Base-by-base conservation (phyloP, 2,329 filamentous ascomycete genomes). In the Pseudogymnoascus pannorum region DNA sequence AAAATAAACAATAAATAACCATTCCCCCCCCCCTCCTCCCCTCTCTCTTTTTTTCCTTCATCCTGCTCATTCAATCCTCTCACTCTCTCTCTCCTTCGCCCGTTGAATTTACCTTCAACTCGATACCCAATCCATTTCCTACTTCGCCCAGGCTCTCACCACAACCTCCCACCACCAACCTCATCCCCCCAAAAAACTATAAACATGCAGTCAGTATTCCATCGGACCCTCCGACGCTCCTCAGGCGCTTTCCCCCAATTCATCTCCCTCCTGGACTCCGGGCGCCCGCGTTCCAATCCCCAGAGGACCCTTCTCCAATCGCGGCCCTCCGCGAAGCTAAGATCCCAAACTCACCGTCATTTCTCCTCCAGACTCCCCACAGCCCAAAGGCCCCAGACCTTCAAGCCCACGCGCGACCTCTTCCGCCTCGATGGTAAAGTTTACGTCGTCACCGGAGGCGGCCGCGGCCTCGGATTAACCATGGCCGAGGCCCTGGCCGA, bases 341-440 rank as follows among this genome's bases (percentile, higher is more conserved):
- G 42, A 48, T 48, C 42, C 8, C 42, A 48, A 48, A 48, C 42
- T 48, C 42, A 48, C 42, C 42, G 42, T 48, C 8, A 6, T 26
- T 48, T 48, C 6, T 48, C 42, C 14, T 48, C 42, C 42, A 48
- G 42, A 48, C 42, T 48, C 42, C 42, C 42, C 12, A 4, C 5
- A 22, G 42, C 42, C 7, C 22, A 26, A 48, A 48, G 42, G 22
- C 42, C 42, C 22, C 14, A n/a, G 12, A 48, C 42, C 22, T 88
- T 90, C 75, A 92, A 91, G 79, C 87, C 91, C 22, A 95, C 92
- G 0, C 82, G 97, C 26, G 86, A 89, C 33, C 85, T 85, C 44
- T 97, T 97, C 78, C 93, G 91, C 7, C 83, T 97, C 33, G 89
- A 96, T 72, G 89, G 86, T 64, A 88, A 87, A 71, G 89, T 92